phyloP scores from a whole-genome alignment of 1,284 basidiomycete species.

The Sporisorium sorghi region DNA sequence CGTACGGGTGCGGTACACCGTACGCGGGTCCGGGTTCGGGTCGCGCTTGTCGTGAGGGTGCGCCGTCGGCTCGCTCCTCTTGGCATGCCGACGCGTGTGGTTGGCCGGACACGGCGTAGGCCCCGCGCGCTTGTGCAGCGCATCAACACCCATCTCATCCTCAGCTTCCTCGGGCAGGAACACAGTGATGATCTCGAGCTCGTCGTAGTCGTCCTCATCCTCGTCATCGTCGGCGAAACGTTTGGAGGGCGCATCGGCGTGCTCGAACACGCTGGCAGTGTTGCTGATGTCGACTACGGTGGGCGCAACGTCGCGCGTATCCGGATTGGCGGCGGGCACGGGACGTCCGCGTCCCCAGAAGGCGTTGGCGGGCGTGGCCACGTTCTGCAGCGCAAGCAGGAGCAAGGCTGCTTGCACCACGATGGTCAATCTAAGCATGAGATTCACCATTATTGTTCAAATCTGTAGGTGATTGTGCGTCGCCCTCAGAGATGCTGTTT shows the following conservation, averaged over 20 bases:
- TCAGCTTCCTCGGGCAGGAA: slow-evolving; percentile 35
- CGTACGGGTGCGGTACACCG: slow-evolving; percentile 15
- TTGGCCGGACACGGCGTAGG: slow-evolving; percentile 41
- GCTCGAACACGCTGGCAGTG: slow-evolving; percentile 17
- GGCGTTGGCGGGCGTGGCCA: slow-evolving; percentile 21
- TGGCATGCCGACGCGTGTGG: slow-evolving; percentile 25
- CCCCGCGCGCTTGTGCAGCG: slow-evolving; percentile 26
- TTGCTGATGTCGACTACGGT: slow-evolving; percentile 3
- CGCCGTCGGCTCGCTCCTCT: slow-evolving; percentile 19
- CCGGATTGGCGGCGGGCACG: neutral
- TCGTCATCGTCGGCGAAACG: slow-evolving; percentile 5
- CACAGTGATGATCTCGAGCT: slow-evolving; percentile 49
- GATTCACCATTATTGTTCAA: slow-evolving; percentile 26
- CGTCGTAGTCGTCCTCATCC: slow-evolving; percentile 34
- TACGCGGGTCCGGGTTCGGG: slow-evolving; percentile 7
- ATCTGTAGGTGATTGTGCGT: neutral
- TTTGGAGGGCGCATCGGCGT: slow-evolving; percentile 15
- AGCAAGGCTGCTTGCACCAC: slow-evolving; percentile 39
- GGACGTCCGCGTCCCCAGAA: slow-evolving; percentile 22
- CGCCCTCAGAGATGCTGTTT: too few species aligned
- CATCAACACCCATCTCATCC: neutral
- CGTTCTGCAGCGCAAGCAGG: slow-evolving; percentile 31
- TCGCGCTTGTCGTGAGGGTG: slow-evolving; percentile 28
- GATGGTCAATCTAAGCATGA: slow-evolving; percentile 25
- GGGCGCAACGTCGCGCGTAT: neutral